Evolutionary conservation across 2,329 filamentous ascomycete species (phyloP).

Genomic region (Fusarium pseudonygamai): DNA sequence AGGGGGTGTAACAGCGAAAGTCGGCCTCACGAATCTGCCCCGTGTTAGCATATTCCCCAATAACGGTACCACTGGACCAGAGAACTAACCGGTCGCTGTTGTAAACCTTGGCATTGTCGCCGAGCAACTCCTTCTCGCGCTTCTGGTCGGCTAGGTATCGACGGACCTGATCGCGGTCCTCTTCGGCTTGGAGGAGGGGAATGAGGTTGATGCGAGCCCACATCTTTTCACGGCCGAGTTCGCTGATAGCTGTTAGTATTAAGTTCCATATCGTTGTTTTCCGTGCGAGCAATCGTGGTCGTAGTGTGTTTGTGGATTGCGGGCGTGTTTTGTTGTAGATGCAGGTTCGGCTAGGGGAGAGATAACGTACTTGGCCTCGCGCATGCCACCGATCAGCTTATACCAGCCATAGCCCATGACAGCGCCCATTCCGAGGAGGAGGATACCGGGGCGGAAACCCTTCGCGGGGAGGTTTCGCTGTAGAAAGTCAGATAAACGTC

Average conservation of each 20-base stretch:
- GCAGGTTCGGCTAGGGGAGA: background rate
- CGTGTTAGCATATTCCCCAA: background rate
- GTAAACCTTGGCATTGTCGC: slow-evolving; percentile 85
- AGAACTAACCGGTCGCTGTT: slow-evolving; percentile 81
- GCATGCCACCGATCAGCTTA: slow-evolving; percentile 80
- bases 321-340: background rate
- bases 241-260: slow-evolving; percentile 61
- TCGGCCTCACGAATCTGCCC: slow-evolving; percentile 80
- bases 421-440: slow-evolving; percentile 79
- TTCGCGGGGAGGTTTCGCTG: slow-evolving; percentile 92
- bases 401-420: slow-evolving; percentile 94
- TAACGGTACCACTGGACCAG: background rate
- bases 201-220: slow-evolving; percentile 97
- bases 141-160: slow-evolving; percentile 86
- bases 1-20: slow-evolving; percentile 77
- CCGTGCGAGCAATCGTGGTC: background rate
- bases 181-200: slow-evolving; percentile 92
- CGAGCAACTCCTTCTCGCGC: slow-evolving; percentile 89
- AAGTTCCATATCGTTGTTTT: too few relatives aligned
- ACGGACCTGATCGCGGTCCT: slow-evolving; percentile 93
- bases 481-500: slow-evolving; percentile 14
- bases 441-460: slow-evolving; percentile 84
- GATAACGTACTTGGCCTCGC: slow-evolving; percentile 85
- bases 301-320: background rate
- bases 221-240: slow-evolving; percentile 96